Percentiles rank a stretch among this genome's conserved stretches.
These are phyloP conservation scores for Dothideomycetidae sp. DNA, from an alignment of 2,329 filamentous ascomycete species.

Conservation along the genomic window DNA sequence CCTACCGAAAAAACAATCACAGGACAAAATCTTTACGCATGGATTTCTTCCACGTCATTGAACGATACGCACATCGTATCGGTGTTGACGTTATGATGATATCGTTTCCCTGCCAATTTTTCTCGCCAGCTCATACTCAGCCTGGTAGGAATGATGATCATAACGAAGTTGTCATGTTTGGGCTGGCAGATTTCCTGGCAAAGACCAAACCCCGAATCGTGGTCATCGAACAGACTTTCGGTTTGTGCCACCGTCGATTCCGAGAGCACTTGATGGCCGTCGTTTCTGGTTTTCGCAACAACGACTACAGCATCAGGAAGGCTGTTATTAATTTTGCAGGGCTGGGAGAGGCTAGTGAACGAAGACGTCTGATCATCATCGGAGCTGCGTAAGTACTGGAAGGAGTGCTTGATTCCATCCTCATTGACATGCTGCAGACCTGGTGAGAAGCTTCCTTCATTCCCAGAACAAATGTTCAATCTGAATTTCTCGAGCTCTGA, in stretches of 20 bases:
- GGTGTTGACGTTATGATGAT: conserved; percentile 49
- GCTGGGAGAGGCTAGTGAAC: conserved; percentile 36
- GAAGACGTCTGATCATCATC: conserved; percentile 38
- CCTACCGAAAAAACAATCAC: conserved; percentile 46
- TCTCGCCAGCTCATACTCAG: conserved; percentile 55
- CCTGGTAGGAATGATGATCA: conserved; percentile 45
- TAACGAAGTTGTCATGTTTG: conserved; percentile 46
- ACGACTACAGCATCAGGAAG: conserved; percentile 59
- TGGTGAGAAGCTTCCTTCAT: conserved; percentile 53
- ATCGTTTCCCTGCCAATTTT: conserved; percentile 65
- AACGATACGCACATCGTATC: conserved; percentile 17
- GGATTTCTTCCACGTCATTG: conserved; percentile 33
- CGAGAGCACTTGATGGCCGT: conserved; percentile 43
- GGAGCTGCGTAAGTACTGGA: conserved; percentile 37
- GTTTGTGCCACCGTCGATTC: conserved; percentile 40
- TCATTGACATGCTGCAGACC: too few species aligned
- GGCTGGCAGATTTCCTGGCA: conserved; percentile 39
- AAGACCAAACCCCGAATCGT: conserved; percentile 50
- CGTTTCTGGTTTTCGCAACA: conserved; percentile 48
- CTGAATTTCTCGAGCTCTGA: neutral
- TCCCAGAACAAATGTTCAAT: conserved; percentile 33
- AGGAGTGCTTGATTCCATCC: too few species aligned
- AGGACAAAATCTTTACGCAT: conserved; percentile 12
- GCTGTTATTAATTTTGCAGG: conserved; percentile 38
- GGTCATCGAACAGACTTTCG: conserved; percentile 68